A percentile compares a stretch with the other conserved stretches of the same genome.
phyloP scores from a whole-genome alignment of 139 green algal genomes.

The Closterium sp. region DNA sequence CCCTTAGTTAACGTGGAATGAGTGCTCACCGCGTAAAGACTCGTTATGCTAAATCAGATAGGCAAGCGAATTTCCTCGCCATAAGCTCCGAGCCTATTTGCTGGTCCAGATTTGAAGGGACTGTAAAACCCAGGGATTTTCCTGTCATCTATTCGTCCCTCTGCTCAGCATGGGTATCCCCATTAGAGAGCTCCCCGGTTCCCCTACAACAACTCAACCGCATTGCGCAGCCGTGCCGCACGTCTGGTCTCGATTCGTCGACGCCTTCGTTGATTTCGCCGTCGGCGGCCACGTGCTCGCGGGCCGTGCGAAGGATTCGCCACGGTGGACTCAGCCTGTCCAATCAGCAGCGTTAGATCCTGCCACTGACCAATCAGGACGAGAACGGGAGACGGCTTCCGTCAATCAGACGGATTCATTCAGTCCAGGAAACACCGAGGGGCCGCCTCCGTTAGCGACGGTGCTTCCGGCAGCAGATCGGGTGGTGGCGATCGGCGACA shows the following conservation, averaged over 20 bases:
- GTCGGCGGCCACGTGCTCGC: constrained; percentile 23
- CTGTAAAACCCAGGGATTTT: too few species aligned
- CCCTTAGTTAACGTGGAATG: too few species aligned
- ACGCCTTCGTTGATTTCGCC: constrained; percentile 3
- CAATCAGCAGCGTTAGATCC: background rate
- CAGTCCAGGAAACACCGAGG: background rate
- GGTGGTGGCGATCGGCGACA: constrained; percentile 85
- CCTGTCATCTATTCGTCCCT: too few species aligned
- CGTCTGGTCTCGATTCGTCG: background rate
- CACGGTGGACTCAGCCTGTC: background rate
- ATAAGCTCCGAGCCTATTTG: too few species aligned
- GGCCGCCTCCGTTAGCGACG: background rate
- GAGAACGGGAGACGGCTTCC: too few species aligned
- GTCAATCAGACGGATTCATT: background rate
- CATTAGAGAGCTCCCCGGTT: background rate
- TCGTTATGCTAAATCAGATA: too few species aligned
- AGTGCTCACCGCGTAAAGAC: too few species aligned
- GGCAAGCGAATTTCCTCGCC: too few species aligned
- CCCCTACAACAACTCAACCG: background rate
- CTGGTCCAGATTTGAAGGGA: too few species aligned
- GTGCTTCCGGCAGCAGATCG: constrained; percentile 39
- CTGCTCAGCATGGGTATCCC: background rate
- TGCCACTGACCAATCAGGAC: background rate
- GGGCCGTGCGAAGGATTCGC: background rate
- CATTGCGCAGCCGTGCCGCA: background rate